Base-by-base conservation (phyloP, 2,329 filamentous ascomycete species). In the Arthrobotrys conoides region DNA sequence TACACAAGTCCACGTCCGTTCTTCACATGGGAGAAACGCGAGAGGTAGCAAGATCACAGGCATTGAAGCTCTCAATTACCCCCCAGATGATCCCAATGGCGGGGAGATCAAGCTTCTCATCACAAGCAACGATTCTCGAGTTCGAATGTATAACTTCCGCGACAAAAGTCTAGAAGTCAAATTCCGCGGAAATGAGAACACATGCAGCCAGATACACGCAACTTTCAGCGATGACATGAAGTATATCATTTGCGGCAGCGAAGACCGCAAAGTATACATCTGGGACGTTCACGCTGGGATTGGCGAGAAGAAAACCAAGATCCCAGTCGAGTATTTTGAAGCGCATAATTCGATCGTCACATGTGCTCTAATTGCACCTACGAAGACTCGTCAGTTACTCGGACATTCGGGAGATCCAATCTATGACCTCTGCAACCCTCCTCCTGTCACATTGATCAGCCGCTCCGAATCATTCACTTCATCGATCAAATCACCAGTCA, bases 1-100 rank as follows among this genome's bases (percentile, higher is more conserved):
- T 81, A 92, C 91, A 0, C 94, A 97, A 83, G 91, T 98, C 33
- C 94, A 97, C 81, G 94, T 97, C n/a, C 91, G 94, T 53, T 97
- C 94, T 0, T 93, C 93, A 0, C 89, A 94, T 76, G 95, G 96
- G 1, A 94, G 94, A 83, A 98, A 97, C 83, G 92, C 94, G 3
- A 97, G 97, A 84, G 95, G 95, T 5, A 97, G 94, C 86, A 99
- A 99, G 84, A 97, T 99, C 81, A 98, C 96, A 0, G 94, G 94
- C 5, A 97, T 99, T 67, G 91, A 95, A 82, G 92, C 93, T 0
- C 90, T 91, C 80, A 84, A 86, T 16, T 86, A 90, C 61, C 90
- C 90, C 3, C 86, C 87, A 1, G 85, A 87, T 22, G 86, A 88
- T 64, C 85, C 86, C 1, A 88, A 88, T 41, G 89, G 89, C 0